Percentiles rank a stretch among this genome's conserved stretches.
Conservation (phyloP, 1,284 basidiomycete genomes). For the Trichosporon faecale region DNA sequence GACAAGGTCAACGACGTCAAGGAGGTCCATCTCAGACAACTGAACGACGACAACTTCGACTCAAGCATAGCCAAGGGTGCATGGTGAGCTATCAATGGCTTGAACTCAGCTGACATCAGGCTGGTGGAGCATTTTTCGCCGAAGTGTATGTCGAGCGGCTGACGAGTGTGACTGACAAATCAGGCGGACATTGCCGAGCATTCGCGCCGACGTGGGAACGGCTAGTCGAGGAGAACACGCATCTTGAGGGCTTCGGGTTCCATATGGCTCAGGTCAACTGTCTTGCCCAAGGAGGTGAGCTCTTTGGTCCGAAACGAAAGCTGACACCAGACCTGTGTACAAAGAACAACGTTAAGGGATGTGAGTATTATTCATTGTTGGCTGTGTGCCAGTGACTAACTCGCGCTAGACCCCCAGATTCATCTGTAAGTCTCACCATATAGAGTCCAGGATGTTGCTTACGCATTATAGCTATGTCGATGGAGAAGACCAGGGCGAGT, state of each 20-base stretch:
- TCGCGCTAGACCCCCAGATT: slow-evolving; percentile 63
- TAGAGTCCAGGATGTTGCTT: not conserved
- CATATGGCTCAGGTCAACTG: slow-evolving; percentile 84
- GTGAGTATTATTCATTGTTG: slow-evolving; percentile 31
- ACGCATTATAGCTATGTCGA: slow-evolving; percentile 54
- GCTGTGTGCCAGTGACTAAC: slow-evolving; percentile 1
- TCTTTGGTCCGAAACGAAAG: not conserved
- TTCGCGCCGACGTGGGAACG: slow-evolving; percentile 75
- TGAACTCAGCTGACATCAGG: slow-evolving; percentile 33
- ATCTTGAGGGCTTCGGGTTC: slow-evolving; percentile 60
- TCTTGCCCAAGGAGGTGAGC: slow-evolving; percentile 71
- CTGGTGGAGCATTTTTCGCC: slow-evolving; percentile 53
- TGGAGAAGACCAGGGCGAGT: slow-evolving; percentile 63
- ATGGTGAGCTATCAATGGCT: slow-evolving; percentile 58
- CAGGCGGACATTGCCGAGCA: slow-evolving; percentile 50
- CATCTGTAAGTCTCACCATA: slow-evolving; percentile 59
- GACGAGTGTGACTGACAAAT: not conserved
- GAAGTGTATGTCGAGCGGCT: slow-evolving; percentile 40
- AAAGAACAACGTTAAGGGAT: slow-evolving; percentile 65
- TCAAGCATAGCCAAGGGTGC: slow-evolving; percentile 60
- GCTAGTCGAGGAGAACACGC: slow-evolving; percentile 60
- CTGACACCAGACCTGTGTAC: slow-evolving; percentile 67
- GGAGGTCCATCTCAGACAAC: slow-evolving; percentile 39
- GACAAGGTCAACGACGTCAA: slow-evolving; percentile 5
- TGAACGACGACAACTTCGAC: slow-evolving; percentile 67